Evolutionary conservation across 768 basidiomycete genomes (phyloP), one percentile per base, ranked within the genome.

Genomic region (Ramaria rubella): DNA sequence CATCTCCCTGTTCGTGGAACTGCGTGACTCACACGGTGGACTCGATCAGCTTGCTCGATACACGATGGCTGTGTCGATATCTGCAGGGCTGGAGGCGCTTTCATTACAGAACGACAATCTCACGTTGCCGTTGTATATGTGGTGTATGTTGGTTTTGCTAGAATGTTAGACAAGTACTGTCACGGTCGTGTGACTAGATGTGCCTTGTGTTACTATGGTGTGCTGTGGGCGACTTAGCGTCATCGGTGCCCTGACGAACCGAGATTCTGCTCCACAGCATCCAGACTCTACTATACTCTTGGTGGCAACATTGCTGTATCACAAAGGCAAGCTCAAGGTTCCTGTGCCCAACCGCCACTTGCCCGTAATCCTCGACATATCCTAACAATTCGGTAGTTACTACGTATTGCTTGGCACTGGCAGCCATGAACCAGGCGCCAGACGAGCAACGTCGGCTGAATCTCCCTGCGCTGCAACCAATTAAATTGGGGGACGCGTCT

Each of bases 61-160:
- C 68, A 69, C 77, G 14, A 62, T 77, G 44, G 83, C 87, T 29
- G 77, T 85, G 27, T 69, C 71, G n/a, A 66, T 88, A 40, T 77
- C 88, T 4, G 83, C 84, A 2, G 68, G 90, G 42, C 77, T 98
- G 61, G 96, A 99, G 72, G 96, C 93, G 15, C 70, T 94, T 56
- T 92, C 91, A 19, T 86, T 87, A 66, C 96, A 99, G 72, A 98
- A 98, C 71, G 96, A 99, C 72, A 99, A 99, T 71, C 76, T 99
- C 62, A 92, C 90, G 40, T 75, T 99, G 60, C 95, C 96, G n/a
- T 72, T 98, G 70, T 98, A 87, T 69, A 85, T 94, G 75, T 99
- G 94, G 93, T 87, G 89, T 66, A 76, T 92, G 72, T 74, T 93
- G 31, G 84, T 85, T 30, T 53, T 58, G 43, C 26, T 53, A 45